Conservation (phyloP, 495 filamentous ascomycete species). For the Aspergillus ostianus region DNA sequence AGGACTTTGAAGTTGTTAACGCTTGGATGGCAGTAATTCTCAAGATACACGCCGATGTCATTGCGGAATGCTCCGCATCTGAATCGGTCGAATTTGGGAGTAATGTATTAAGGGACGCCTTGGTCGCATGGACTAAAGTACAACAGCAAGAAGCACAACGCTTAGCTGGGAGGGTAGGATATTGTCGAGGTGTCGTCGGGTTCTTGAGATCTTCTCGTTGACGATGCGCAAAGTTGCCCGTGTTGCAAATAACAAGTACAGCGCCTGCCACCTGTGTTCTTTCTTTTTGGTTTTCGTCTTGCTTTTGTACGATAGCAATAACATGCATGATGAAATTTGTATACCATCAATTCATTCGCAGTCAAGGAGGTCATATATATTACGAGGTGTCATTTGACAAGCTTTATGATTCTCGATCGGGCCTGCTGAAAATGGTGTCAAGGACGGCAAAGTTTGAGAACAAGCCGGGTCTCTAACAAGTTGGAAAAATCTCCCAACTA, state of each 20-base stretch:
- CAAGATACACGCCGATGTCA: constrained; percentile 65
- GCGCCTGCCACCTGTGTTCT: neutral
- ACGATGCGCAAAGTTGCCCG: neutral
- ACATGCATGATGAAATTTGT: neutral
- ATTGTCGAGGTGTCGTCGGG: constrained; percentile 82
- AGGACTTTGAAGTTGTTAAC: constrained; percentile 90
- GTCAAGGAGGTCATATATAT: constrained; percentile 2
- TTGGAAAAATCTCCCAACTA: constrained; percentile 17
- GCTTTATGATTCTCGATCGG: neutral
- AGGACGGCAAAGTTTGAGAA: neutral
- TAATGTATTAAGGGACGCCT: constrained; percentile 46
- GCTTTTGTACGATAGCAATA: neutral
- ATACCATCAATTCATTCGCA: neutral
- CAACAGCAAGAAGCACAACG: constrained; percentile 68
- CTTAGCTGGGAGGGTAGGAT: constrained; percentile 74
- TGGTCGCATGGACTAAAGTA: constrained; percentile 63
- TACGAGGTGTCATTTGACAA: neutral
- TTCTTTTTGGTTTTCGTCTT: neutral
- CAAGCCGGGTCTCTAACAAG: neutral
- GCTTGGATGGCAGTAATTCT: constrained; percentile 96
- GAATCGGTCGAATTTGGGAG: constrained; percentile 29
- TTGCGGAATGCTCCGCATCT: constrained; percentile 45
- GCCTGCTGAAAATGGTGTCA: neutral
- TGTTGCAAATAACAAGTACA: neutral
- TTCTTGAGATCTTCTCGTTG: constrained; percentile 69